Evolutionary conservation across 169 alveolate genomes (phyloP), one percentile per base, ranked within the genome.

Genomic region (Cryptosporidium tyzzeri): DNA sequence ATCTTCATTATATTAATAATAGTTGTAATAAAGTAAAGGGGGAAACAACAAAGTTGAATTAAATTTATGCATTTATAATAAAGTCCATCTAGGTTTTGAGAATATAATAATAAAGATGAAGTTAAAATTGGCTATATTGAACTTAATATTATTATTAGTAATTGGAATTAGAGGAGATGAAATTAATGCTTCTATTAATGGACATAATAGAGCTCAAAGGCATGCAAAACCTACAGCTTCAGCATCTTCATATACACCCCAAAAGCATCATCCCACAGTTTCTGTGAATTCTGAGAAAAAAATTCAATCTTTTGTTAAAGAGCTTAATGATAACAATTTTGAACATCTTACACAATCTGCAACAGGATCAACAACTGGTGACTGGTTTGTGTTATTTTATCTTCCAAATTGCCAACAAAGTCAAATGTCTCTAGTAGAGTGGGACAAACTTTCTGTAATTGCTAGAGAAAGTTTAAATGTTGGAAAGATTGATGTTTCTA

Each of bases 361-460:
- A 35, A 84, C 93, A 1, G 93, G 93, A 10, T 55, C 92, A 48
- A 91, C 93, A n/a, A 91, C 93, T 21, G 93, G 93, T 7, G 92
- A 84, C 71, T 91, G 93, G 93, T 85, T 91, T 53, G 86, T 91
- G 26, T 18, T 73, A 7, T 73, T 73, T 58, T 73, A 85, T 39
- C 44, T 73, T n/a, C 86, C 86, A 16, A 73, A 53, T 37, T 73
- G 86, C 41, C 48, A 73, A 37, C 86, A 73, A 59, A 73, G 86
- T 16, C 86, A 53, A 73, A n/a, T 59, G 48, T 65, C 86, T 58
- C 23, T 73, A 29, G 37, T 37, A 23, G 86, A 73, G 41, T 39
- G 58, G 51, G 71, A 73, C 35, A 73, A 33, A 39, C 59, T 73
- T 29, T 73, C 86, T 31, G 58, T 73, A 0, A 21, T 73, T 9